Conservation (phyloP, 164 flowering plant genomes). For the Vitis vinifera region ASM3070453v1 NC_081808.1:3550001-3550500, state of each 20-base stretch:
- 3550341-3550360: slow-evolving; percentile 20
- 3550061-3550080: slow-evolving; percentile 13
- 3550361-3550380: slow-evolving; percentile 28
- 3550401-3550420: slow-evolving; percentile 29
- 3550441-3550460: slow-evolving; percentile 53
- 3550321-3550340: slow-evolving; percentile 46
- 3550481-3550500: slow-evolving; percentile 77
- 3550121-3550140: slow-evolving; percentile 34
- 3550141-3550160: slow-evolving; percentile 44
- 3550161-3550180: slow-evolving; percentile 78
- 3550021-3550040: slow-evolving; percentile 26
- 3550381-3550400: slow-evolving; percentile 57
- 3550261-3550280: slow-evolving; percentile 8
- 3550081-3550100: slow-evolving; percentile 21
- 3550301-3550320: slow-evolving; percentile 22
- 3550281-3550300: slow-evolving; percentile 2
- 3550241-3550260: slow-evolving; percentile 16
- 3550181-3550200: slow-evolving; percentile 35
- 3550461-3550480: slow-evolving; percentile 74
- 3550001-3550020: slow-evolving; percentile 32
- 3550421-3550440: slow-evolving; percentile 23
- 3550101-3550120: slow-evolving; percentile 21
- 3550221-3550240: slow-evolving; percentile 17
- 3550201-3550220: slow-evolving; percentile 38
- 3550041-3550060: slow-evolving; percentile 15